A percentile compares a stretch with the other conserved stretches of the same genome.
phyloP scores from a whole-genome alignment of 331 rosid genomes.

The Ulmus americana region DNA sequence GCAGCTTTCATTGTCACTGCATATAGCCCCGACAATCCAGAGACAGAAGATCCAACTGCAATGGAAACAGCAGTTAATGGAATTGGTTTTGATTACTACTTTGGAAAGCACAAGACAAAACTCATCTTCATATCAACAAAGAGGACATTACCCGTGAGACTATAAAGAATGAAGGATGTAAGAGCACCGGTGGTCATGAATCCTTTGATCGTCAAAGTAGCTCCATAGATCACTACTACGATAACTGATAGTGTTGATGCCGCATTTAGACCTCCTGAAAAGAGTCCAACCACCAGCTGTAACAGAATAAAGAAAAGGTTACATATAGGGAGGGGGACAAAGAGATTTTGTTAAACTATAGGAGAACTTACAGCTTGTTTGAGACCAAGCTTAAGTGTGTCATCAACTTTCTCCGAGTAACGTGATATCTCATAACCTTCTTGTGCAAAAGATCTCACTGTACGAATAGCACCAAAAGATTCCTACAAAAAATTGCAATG shows the following conservation, averaged over 20 bases:
- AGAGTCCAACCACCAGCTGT: conserved; percentile 9
- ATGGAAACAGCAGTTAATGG: neutral
- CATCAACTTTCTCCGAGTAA: conserved; percentile 12
- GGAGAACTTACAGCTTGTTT: conserved; percentile 16
- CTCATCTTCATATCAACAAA: no score
- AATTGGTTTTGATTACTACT: no score
- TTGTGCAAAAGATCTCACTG: conserved; percentile 16
- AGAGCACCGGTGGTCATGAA: conserved; percentile 64
- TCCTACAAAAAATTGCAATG: neutral
- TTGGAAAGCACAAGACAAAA: no score
- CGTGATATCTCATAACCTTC: conserved; percentile 14
- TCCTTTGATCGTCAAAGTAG: conserved; percentile 69
- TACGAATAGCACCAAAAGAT: conserved; percentile 13
- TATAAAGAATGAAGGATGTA: conserved; percentile 84
- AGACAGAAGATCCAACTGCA: conserved; percentile 71
- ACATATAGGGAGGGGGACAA: neutral
- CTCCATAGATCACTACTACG: conserved; percentile 76
- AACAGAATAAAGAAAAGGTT: neutral
- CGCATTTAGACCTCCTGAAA: conserved; percentile 1
- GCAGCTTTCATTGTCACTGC: conserved; percentile 89
- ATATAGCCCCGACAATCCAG: conserved; percentile 71
- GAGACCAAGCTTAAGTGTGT: conserved; percentile 14
- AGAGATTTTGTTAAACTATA: neutral
- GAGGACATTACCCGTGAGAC: conserved; percentile 63
- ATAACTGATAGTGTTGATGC: conserved; percentile 49